These are phyloP conservation scores for Citrullus mucosospermus DNA, from an alignment of 306 rosid genomes.

Conservation along the genomic window DNA sequence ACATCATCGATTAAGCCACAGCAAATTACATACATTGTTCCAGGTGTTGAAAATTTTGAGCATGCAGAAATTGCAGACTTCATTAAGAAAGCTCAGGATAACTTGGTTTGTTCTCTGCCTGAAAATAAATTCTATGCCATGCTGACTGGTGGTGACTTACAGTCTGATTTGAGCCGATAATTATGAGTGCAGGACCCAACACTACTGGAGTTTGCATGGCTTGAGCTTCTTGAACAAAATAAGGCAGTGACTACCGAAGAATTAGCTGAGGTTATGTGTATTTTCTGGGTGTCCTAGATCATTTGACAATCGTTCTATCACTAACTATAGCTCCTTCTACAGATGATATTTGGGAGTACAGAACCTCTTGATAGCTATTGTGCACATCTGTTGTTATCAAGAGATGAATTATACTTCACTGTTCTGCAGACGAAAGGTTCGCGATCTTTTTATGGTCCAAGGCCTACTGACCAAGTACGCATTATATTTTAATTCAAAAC, in stretches of 20 bases:
- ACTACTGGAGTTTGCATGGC: slow-evolving; percentile 91
- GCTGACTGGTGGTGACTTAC: background rate
- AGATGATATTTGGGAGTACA: slow-evolving; percentile 80
- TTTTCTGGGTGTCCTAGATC: slow-evolving; percentile 9
- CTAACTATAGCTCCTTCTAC: slow-evolving; percentile 26
- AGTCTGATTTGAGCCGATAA: slow-evolving; percentile 8
- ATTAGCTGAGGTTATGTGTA: slow-evolving; percentile 60
- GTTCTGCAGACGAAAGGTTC: slow-evolving; percentile 68
- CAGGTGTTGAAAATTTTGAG: slow-evolving; percentile 77
- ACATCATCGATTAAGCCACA: slow-evolving; percentile 78
- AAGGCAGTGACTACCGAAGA: slow-evolving; percentile 68
- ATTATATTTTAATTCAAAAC: slow-evolving; percentile 9
- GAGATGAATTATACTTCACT: slow-evolving; percentile 81
- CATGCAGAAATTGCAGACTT: slow-evolving; percentile 49
- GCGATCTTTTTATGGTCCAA: slow-evolving; percentile 64
- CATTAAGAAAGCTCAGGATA: slow-evolving; percentile 48
- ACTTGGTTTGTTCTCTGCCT: slow-evolving; percentile 49
- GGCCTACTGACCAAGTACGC: slow-evolving; percentile 66
- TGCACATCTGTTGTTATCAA: slow-evolving; percentile 73
- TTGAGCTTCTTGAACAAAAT: slow-evolving; percentile 81
- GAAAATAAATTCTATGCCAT: background rate
- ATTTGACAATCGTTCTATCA: slow-evolving; percentile 14
- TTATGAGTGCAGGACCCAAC: slow-evolving; percentile 55
- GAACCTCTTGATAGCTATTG: slow-evolving; percentile 90
- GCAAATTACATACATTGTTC: slow-evolving; percentile 84